Evolutionary conservation across 2,329 filamentous ascomycete species (phyloP), one percentile per base, ranked within the genome.

Genomic region (Apiospora aurea): DNA sequence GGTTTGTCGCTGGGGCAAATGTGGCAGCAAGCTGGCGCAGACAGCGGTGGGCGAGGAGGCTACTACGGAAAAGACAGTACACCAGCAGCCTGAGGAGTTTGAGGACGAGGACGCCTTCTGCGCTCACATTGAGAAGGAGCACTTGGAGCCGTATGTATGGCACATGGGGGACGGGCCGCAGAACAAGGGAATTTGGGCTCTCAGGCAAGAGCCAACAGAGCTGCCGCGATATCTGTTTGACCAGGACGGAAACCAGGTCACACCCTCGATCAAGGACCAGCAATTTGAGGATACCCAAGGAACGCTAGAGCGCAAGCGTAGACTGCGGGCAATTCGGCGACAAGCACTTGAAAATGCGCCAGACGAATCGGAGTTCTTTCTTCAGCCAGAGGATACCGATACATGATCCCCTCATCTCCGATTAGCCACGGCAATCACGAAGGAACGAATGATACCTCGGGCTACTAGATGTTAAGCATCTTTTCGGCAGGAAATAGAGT

Each of bases 151-250:
- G 1, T 81, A 88, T 71, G 81, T 83, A 49, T 91, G 89, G 90
- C 85, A 90, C 73, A 81, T 87, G 57, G 90, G 90, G 21, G 90
- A 92, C 70, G 90, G 90, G 0, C 86, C 86, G 11, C 82, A 80
- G 71, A 89, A 89, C 75, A 81, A 78, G 1, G 78, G 79, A 51
- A 77, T 78, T 29, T 73, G 72, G 70, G 75, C 69, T 18, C 71
- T 76, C 24, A 73, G 78, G 64, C 72, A 72, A 13, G 75, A 77
- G 34, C 26, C 73, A 29, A 74, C 75, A 64, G 71, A 78, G 43
- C 72, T 87, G 13, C 88, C 88, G 0, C 73, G 77, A 29, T 91
- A 88, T 76, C 83, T 91, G 0, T 85, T 86, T 69, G 87, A 89
- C 70, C 76, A 80, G 44, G 74, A 85, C 18, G 89, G 89, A 18